Evolutionary conservation across 1,284 basidiomycete genomes (phyloP), one percentile per base, ranked within the genome.

Genomic region (Marasmius tenuissimus): DNA sequence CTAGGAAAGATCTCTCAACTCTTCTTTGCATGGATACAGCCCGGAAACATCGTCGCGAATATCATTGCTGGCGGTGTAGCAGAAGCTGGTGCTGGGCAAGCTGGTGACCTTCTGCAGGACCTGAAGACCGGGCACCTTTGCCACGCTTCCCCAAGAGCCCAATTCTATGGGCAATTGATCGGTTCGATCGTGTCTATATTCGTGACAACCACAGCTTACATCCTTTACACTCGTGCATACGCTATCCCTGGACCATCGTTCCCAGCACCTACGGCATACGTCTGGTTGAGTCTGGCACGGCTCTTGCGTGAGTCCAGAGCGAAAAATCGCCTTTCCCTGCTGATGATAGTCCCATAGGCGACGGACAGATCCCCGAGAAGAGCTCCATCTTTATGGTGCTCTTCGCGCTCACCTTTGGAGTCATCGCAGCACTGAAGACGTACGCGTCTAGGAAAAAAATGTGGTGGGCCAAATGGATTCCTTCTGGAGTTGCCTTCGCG

Each of bases 71-170:
- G 96, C 10, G 96, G 95, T 39, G 95, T 98, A 12, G 92, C 95
- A 6, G 96, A 98, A 78, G 96, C 96, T 34, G 96, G 96, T 16
- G 96, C 96, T 27, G 93, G 93, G 76, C 95, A 97, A 73, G 95
- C 96, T 8, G 97, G 96, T n/a, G 96, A 98, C 73, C 85, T 98
- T 18, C 98, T 98, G 96, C 96, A 98, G 78, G 97, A 98, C 75
- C 81, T 98, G 67, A 98, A 98, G 79, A 98, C 96, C 0, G 97
- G 97, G 0, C 91, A 96, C 71, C 81, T 98, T 20, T 84, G 96
- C 57, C 86, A 86, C 64, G 95, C 93, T 6, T 94, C 93, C 9
- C 93, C 93, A 33, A 82, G 93, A 70, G 91, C 91, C 2, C 93
- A 95, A 69, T 96, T 96, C 72, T 94, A 87, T 69, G 91, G 91